Evolutionary conservation across 139 green algal genomes (phyloP).

Genomic region (Chlorella sp.): DNA sequence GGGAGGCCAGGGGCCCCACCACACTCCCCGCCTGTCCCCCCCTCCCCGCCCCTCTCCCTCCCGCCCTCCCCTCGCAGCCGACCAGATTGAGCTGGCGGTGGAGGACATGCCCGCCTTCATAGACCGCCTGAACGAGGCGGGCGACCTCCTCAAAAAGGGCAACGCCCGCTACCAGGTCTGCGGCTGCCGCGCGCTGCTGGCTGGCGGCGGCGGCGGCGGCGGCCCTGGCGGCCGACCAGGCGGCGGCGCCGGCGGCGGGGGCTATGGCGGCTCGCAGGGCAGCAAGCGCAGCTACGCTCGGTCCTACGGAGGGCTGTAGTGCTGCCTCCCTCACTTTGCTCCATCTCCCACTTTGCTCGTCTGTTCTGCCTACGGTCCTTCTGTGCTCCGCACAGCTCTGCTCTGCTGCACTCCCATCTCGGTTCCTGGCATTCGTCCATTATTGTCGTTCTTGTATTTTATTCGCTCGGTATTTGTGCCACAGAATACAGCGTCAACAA

Average conservation of each 20-base stretch:
- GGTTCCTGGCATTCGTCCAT: too few relatives aligned
- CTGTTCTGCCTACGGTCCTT: too few relatives aligned
- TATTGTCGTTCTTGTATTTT: too few relatives aligned
- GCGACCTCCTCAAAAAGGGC: conserved; percentile 21
- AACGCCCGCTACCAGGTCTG: conserved; percentile 12
- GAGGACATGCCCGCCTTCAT: conserved; percentile 61
- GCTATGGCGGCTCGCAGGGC: background rate
- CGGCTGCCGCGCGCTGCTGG: background rate
- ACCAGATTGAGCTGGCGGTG: conserved; percentile 65
- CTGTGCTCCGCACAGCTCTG: too few relatives aligned
- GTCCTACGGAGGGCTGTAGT: too few relatives aligned
- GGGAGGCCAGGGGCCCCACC: conserved; percentile 48
- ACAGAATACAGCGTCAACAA: too few relatives aligned
- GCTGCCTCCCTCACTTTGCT: too few relatives aligned
- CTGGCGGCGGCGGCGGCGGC: background rate
- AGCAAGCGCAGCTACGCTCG: conserved; percentile 19
- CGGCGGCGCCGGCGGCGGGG: background rate
- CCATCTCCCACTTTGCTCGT: too few relatives aligned
- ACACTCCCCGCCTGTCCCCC: too few relatives aligned
- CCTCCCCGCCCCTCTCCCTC: too few relatives aligned
- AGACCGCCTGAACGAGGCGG: conserved; percentile 75
- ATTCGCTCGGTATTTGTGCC: too few relatives aligned
- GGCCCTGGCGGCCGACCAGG: background rate
- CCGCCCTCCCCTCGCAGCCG: conserved; percentile 57
- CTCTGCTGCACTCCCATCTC: too few relatives aligned